Evolutionary conservation across 2,329 filamentous ascomycete genomes (phyloP).

Genomic region (Beauveria asiatica): DNA sequence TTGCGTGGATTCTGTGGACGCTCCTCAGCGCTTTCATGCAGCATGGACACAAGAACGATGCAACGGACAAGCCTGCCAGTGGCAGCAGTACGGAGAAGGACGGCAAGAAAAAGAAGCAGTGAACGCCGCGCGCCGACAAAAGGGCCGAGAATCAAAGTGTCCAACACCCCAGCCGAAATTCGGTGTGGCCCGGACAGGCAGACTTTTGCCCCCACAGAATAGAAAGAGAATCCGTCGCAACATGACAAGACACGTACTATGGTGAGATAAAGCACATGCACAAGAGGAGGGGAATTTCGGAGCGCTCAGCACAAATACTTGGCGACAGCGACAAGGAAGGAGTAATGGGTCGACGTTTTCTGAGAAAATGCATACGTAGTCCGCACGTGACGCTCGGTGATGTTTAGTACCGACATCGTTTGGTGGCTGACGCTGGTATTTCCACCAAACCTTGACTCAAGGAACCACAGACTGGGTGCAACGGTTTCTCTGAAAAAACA

Average conservation of each 20-base stretch:
- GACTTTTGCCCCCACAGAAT: background rate
- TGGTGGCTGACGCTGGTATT: background rate
- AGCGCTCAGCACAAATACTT: background rate
- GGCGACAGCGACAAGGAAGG: background rate
- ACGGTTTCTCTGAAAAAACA: background rate
- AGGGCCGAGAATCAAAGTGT: background rate
- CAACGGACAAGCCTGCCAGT: background rate
- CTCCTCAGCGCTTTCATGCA: conserved; percentile 30
- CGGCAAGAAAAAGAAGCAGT: conserved; percentile 18
- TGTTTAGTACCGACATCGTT: conserved; percentile 8
- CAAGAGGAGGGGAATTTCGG: background rate
- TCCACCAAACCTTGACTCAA: background rate
- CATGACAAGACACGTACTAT: background rate
- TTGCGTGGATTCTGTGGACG: conserved; percentile 61
- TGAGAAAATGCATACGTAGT: background rate
- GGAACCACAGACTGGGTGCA: background rate
- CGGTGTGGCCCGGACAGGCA: background rate
- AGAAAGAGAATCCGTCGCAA: background rate
- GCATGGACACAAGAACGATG: background rate
- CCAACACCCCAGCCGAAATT: background rate
- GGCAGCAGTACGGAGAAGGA: background rate
- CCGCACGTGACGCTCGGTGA: conserved; percentile 6
- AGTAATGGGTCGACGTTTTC: background rate
- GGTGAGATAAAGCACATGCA: background rate
- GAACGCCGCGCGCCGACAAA: background rate